phyloP scores from a whole-genome alignment of 1,139 yeast genomes.

The Yamadazyma friedrichii region DNA sequence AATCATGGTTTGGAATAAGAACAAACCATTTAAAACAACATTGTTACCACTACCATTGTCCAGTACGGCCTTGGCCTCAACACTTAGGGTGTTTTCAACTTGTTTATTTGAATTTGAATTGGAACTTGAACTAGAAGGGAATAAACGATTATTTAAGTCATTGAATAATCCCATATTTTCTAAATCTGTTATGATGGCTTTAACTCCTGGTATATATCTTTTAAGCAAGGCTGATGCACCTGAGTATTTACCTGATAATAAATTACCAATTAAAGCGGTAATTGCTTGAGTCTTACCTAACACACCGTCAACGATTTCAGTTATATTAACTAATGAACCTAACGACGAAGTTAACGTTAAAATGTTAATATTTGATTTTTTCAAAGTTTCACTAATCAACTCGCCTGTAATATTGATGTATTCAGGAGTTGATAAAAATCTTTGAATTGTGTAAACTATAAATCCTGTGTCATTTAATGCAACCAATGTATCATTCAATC shows the following conservation, averaged over 20 bases:
- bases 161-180: conserved; percentile 40
- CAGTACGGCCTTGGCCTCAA: conserved; percentile 8
- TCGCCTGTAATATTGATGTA: conserved; percentile 39
- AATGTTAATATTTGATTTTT: conserved; percentile 17
- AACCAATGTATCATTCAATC: conserved; percentile 27
- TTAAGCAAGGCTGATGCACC: conserved; percentile 14
- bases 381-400: conserved; percentile 25
- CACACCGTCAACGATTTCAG: conserved; percentile 22
- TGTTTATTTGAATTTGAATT: conserved; percentile 7
- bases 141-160: conserved; percentile 37
- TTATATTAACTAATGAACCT: conserved; percentile 22
- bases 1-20: conserved; percentile 12
- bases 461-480: conserved; percentile 47
- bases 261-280: conserved; percentile 20
- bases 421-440: conserved; percentile 33
- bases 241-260: conserved; percentile 23
- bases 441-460: conserved; percentile 37
- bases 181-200: conserved; percentile 30
- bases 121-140: conserved; percentile 18
- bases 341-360: conserved; percentile 5
- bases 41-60: conserved; percentile 8
- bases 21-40: conserved; percentile 9
- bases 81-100: conserved; percentile 8
- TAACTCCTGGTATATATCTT: conserved; percentile 33
- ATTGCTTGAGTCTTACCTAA: conserved; percentile 28